These are phyloP conservation scores for Trichosporon ovoides DNA, from an alignment of 1,284 basidiomycete genomes.

Conservation along the genomic window DNA sequence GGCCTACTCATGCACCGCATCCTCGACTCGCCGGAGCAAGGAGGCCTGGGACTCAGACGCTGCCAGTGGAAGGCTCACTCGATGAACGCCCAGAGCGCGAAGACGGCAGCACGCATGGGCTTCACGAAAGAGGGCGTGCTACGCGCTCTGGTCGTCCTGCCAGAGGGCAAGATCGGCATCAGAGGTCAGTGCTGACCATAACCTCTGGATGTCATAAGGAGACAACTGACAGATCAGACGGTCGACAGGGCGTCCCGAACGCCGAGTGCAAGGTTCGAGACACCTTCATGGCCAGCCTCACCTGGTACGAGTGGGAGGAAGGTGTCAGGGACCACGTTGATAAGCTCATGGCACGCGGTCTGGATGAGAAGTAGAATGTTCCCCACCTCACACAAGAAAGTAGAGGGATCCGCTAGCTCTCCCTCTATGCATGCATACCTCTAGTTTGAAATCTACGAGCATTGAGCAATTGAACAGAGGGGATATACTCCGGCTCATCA, in stretches of 20 bases:
- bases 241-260: slow-evolving; percentile 25
- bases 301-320: slow-evolving; percentile 40
- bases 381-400: no score
- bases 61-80: slow-evolving; percentile 42
- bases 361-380: neutral
- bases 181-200: slow-evolving; percentile 25
- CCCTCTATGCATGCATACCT: no score
- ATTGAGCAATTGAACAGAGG: no score
- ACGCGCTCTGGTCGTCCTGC: slow-evolving; percentile 30
- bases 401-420: no score
- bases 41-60: slow-evolving; percentile 37
- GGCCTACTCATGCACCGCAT: slow-evolving; percentile 39
- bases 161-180: slow-evolving; percentile 28
- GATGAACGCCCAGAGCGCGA: slow-evolving; percentile 29
- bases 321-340: slow-evolving; percentile 34
- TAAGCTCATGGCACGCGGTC: slow-evolving; percentile 24
- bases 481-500: no score
- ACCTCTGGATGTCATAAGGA: no score
- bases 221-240: slow-evolving; percentile 21
- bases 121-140: slow-evolving; percentile 34
- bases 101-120: slow-evolving; percentile 32
- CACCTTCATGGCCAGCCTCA: slow-evolving; percentile 35
- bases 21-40: slow-evolving; percentile 31
- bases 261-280: slow-evolving; percentile 28
- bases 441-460: no score